phyloP scores from a whole-genome alignment of 257 asterid genomes.

The Nicotiana obtusifolia region DNA sequence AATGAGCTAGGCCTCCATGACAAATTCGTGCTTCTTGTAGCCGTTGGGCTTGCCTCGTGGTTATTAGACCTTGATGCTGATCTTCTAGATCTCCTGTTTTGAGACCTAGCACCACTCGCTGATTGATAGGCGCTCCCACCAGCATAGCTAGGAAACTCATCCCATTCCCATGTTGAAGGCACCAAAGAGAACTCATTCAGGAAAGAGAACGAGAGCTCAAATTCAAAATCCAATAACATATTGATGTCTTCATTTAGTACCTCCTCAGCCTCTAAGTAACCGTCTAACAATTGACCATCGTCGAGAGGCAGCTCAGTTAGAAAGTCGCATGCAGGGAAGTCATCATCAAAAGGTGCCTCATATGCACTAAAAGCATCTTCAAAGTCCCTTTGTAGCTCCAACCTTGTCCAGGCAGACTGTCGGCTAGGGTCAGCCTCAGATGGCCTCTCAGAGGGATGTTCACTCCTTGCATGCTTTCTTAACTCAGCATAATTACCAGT shows the following conservation, averaged over 20 bases:
- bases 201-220: conserved; percentile 29
- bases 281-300: conserved; percentile 28
- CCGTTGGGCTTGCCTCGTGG: background rate
- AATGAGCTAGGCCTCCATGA: background rate
- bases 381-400: conserved; percentile 48
- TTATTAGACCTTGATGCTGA: background rate
- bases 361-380: conserved; percentile 48
- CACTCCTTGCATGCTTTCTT: conserved; percentile 68
- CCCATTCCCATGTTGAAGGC: background rate
- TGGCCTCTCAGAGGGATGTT: conserved; percentile 57
- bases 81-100: background rate
- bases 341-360: conserved; percentile 29
- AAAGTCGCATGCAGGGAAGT: background rate
- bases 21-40: background rate
- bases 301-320: conserved; percentile 17
- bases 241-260: conserved; percentile 15
- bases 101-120: background rate
- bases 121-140: background rate
- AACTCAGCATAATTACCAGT: conserved; percentile 49
- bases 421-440: conserved; percentile 43
- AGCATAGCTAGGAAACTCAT: background rate
- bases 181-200: conserved; percentile 15
- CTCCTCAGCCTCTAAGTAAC: conserved; percentile 25
- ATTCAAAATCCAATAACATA: conserved; percentile 18
- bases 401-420: conserved; percentile 43